Evolutionary conservation across 2,329 filamentous ascomycete species (phyloP).

Genomic region (Beauveria sp.): DNA sequence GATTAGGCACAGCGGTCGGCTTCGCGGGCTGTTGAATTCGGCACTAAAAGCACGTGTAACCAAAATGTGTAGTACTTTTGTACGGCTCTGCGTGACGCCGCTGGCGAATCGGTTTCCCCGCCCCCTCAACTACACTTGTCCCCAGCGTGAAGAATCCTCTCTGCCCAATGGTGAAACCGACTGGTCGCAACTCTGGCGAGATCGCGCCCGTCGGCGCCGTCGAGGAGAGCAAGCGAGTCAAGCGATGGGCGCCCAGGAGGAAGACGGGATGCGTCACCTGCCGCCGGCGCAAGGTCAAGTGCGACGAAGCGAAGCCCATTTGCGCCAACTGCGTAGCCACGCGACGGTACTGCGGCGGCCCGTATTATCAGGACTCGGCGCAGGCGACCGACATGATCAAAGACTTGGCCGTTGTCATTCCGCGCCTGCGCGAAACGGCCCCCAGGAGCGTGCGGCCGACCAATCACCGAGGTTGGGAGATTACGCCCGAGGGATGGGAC

Average conservation of each 20-base stretch:
- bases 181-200: not conserved
- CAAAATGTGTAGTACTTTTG: not conserved
- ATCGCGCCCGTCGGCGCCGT: not conserved
- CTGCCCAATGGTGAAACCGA: not conserved
- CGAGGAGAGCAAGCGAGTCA: conserved; percentile 3
- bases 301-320: conserved; percentile 10
- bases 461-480: conserved; percentile 6
- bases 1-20: too few species aligned
- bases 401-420: not conserved
- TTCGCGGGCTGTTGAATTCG: too few species aligned
- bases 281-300: conserved; percentile 3
- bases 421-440: not conserved
- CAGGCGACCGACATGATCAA: not conserved
- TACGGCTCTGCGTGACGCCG: not conserved
- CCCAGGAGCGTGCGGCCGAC: conserved; percentile 2
- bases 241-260: conserved; percentile 2
- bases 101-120: not conserved
- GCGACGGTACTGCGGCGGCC: conserved; percentile 7
- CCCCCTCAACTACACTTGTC: not conserved
- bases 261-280: conserved; percentile 8
- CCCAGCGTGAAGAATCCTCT: too few species aligned
- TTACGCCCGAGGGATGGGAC: conserved; percentile 3
- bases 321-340: conserved; percentile 8
- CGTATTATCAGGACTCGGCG: conserved; percentile 8
- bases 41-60: not conserved